Conservation (phyloP, 192 early-diverging fungal genomes). For the Phycomyces nitens region DNA sequence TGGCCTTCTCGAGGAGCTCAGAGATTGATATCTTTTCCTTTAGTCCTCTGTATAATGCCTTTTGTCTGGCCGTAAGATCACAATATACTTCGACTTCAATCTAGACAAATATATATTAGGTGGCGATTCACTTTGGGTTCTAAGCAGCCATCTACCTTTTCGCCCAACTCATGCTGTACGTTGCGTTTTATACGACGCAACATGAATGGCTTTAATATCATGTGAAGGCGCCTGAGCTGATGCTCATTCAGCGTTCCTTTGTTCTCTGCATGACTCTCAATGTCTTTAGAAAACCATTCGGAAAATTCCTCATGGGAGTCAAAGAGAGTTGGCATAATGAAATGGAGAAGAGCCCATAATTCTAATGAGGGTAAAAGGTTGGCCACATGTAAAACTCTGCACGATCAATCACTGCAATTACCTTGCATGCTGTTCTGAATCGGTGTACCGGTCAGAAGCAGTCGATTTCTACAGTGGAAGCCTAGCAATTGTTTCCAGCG, state of each 20-base stretch:
- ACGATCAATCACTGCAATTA: no score
- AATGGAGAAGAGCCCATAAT: constrained; percentile 89
- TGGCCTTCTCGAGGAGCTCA: constrained; percentile 68
- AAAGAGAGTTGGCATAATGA: constrained; percentile 93
- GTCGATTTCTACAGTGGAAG: constrained; percentile 81
- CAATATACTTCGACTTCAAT: constrained; percentile 81
- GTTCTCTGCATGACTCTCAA: constrained; percentile 87
- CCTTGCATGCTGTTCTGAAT: constrained; percentile 91
- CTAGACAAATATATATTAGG: constrained; percentile 17
- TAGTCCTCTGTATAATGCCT: constrained; percentile 67
- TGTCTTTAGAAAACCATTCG: constrained; percentile 93
- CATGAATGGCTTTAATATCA: constrained; percentile 96
- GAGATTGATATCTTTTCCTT: constrained; percentile 76
- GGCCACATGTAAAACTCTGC: no score
- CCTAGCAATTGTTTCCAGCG: constrained; percentile 84
- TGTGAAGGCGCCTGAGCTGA: constrained; percentile 80
- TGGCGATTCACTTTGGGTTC: not conserved
- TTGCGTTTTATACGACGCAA: constrained; percentile 86
- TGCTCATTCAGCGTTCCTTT: constrained; percentile 76
- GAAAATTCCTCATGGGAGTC: constrained; percentile 92
- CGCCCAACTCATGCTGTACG: constrained; percentile 86
- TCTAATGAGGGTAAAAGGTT: constrained; percentile 49
- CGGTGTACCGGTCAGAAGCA: constrained; percentile 87
- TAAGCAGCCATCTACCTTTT: constrained; percentile 54
- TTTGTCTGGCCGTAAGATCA: constrained; percentile 72